Conservation (phyloP, 768 basidiomycete species). For the Sporobolomyces phaffii region DNA sequence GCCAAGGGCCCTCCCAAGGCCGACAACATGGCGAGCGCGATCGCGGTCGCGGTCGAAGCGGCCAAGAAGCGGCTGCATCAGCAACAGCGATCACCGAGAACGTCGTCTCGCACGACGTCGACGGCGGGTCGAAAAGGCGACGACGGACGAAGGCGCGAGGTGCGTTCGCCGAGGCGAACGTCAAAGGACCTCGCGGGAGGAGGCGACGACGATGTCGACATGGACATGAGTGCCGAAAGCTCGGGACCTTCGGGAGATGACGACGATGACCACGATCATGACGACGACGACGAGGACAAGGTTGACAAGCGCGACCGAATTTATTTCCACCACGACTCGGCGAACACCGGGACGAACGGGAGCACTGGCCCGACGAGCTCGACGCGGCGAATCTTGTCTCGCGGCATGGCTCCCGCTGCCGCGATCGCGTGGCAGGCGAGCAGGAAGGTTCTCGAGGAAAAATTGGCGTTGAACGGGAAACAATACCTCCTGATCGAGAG, state of each 20-base stretch:
- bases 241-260: slow-evolving; percentile 14
- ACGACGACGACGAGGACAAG: slow-evolving; percentile 37
- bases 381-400: neutral
- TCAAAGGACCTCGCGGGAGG: neutral
- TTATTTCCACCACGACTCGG: slow-evolving; percentile 9
- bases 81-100: slow-evolving; percentile 27
- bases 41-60: slow-evolving; percentile 18
- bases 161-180: slow-evolving; percentile 1
- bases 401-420: slow-evolving; percentile 17
- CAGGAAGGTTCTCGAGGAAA: slow-evolving; percentile 28
- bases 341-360: neutral
- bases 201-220: slow-evolving; percentile 35
- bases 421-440: slow-evolving; percentile 34
- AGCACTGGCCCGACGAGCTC: neutral
- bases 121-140: too few relatives aligned
- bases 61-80: slow-evolving; percentile 31
- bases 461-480: slow-evolving; percentile 28
- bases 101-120: slow-evolving; percentile 10
- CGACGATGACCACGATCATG: neutral
- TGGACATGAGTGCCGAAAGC: slow-evolving; percentile 34
- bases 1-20: neutral
- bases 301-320: slow-evolving; percentile 32
- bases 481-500: slow-evolving; percentile 23
- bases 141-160: too few relatives aligned
- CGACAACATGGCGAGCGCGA: slow-evolving; percentile 20